Base-by-base conservation (phyloP, 2,329 filamentous ascomycete species). In the Sarocladiaceae sp. region DNA sequence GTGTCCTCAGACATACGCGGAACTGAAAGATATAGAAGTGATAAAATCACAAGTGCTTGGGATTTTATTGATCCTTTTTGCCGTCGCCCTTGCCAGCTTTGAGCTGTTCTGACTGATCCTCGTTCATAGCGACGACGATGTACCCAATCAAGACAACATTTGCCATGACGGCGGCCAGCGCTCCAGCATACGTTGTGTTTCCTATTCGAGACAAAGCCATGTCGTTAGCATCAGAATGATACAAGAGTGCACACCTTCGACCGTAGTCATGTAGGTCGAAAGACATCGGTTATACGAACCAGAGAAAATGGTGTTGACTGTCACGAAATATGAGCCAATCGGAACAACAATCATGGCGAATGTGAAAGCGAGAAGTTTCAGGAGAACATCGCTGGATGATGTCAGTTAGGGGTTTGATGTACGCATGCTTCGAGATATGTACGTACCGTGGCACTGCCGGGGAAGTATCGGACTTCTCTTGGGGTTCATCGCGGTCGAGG, bases 111-210 rank as follows among this genome's bases (percentile, higher is more conserved):
- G 72, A 71, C 59, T 80, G 73, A 63, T 97, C 94, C 67, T 99
- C 94, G 55, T 80, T 84, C 80, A 96, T 92, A 3, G 94, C 94
- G 18, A 96, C 90, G 53, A 97, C 73, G 39, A 97, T 83, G 69
- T 97, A 99, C n/a, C 80, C 84, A 53, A 97, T 80, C 49, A 99
- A 74, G 3, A 99, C 90, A 2, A 95, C 80, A 61, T 99, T 99
- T 12, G 94, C 94, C 67, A 95, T 84, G 49, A 97, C 72, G 18
- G 94, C 94, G 1, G 94, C 94, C 29, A 88, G 75, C 1, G 83
- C 91, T 13, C 92, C 94, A 3, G 92, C 90, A 61, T 84, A 93
- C 2, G 92, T 96, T 13, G 90, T 81, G 69, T 96, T 96, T 59
- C 91, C 93, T 96, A 46, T 51, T 36, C n/a, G 39, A 36, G 31